Percentiles rank a stretch among this genome's conserved stretches.
phyloP scores from a whole-genome alignment of 2,329 filamentous ascomycete genomes.

The Colletotrichum cereale region DNA sequence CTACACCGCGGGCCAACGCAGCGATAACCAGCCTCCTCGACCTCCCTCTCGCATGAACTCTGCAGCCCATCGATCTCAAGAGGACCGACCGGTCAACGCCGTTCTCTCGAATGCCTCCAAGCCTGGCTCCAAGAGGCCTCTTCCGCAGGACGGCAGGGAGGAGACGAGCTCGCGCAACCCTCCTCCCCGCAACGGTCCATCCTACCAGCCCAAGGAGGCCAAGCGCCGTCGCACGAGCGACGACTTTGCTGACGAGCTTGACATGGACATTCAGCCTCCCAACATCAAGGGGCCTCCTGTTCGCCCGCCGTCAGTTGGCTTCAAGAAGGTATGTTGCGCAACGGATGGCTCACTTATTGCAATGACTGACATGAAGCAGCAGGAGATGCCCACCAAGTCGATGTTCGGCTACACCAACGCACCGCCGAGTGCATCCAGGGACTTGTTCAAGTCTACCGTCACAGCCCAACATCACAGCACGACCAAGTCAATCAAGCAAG shows the following conservation, averaged over 20 bases:
- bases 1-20: conserved; percentile 50
- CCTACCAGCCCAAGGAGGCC: conserved; percentile 76
- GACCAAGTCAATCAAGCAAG: conserved; percentile 73
- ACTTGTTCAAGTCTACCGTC: conserved; percentile 75
- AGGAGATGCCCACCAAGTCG: conserved; percentile 73
- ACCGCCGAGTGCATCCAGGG: conserved; percentile 64
- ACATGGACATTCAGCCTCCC: conserved; percentile 68
- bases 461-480: conserved; percentile 76
- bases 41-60: conserved; percentile 71
- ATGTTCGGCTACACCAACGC: conserved; percentile 73
- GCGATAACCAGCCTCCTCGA: conserved; percentile 48
- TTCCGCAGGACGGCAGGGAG: conserved; percentile 74
- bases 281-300: conserved; percentile 85
- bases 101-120: conserved; percentile 74
- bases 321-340: conserved; percentile 72
- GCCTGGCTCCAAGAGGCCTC: conserved; percentile 78
- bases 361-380: conserved; percentile 30
- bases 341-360: background rate
- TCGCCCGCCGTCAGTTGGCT: conserved; percentile 75
- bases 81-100: conserved; percentile 75
- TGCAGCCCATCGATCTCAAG: conserved; percentile 62
- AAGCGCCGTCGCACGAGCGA: conserved; percentile 87
- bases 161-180: conserved; percentile 63
- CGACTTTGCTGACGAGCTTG: conserved; percentile 73
- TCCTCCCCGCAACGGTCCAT: conserved; percentile 65